phyloP scores from a whole-genome alignment of 2,329 filamentous ascomycete species.

The Lachnum nothofagi region DNA sequence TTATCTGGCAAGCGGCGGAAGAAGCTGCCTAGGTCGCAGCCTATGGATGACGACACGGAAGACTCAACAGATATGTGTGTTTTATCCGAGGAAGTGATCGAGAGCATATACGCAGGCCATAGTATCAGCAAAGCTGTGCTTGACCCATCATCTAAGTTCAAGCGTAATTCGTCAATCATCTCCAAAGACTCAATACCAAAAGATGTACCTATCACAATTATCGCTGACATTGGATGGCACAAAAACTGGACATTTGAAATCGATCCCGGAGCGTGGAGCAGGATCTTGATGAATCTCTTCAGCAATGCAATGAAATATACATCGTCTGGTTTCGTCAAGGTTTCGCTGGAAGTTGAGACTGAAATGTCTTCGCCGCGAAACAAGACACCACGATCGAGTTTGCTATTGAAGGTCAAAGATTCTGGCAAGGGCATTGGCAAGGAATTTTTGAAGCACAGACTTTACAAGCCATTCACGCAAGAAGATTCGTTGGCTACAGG shows the following conservation, averaged over 20 bases:
- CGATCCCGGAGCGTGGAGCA: conserved; percentile 48
- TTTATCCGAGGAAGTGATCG: conserved; percentile 31
- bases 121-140: conserved; percentile 22
- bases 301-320: conserved; percentile 62
- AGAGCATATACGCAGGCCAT: conserved; percentile 29
- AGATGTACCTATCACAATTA: conserved; percentile 37
- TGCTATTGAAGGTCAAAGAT: conserved; percentile 49
- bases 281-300: conserved; percentile 56
- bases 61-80: conserved; percentile 27
- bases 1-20: conserved; percentile 9
- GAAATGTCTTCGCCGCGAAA: conserved; percentile 14
- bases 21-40: conserved; percentile 8
- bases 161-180: conserved; percentile 12
- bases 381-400: conserved; percentile 14
- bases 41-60: conserved; percentile 14
- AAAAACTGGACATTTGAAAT: conserved; percentile 49
- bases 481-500: conserved; percentile 57
- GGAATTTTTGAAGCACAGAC: conserved; percentile 53
- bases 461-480: conserved; percentile 60
- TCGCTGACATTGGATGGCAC: conserved; percentile 47
- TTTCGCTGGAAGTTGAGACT: conserved; percentile 35
- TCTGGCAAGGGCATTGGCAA: conserved; percentile 61
- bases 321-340: conserved; percentile 44
- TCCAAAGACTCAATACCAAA: conserved; percentile 6
- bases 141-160: conserved; percentile 22